Conservation (phyloP, 1,284 basidiomycete species). For the Erythrobasidium hasegawianum region DNA sequence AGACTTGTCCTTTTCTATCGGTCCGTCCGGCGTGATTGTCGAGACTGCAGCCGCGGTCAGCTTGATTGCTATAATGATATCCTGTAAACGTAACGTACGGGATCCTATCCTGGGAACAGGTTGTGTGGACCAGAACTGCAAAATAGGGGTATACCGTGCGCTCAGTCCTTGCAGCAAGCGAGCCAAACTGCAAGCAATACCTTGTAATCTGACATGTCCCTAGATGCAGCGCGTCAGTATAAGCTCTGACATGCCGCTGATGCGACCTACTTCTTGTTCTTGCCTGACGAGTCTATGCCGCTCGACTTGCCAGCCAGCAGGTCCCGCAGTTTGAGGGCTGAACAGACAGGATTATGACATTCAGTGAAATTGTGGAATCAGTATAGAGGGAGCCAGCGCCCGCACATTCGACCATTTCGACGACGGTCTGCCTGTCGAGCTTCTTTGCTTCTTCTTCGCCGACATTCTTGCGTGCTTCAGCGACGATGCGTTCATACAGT, state of each 20-base stretch:
- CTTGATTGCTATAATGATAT: not conserved
- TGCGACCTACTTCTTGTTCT: conserved; percentile 58
- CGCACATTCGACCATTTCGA: conserved; percentile 28
- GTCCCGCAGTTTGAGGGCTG: conserved; percentile 50
- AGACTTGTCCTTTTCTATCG: conserved; percentile 78
- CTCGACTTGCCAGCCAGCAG: conserved; percentile 52
- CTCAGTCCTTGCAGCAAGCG: no score
- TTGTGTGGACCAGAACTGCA: conserved; percentile 90
- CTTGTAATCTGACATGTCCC: conserved; percentile 39
- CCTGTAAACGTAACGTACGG: conserved; percentile 34
- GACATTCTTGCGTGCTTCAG: conserved; percentile 39
- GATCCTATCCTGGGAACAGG: conserved; percentile 82
- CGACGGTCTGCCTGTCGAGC: conserved; percentile 39
- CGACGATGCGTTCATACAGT: conserved; percentile 47
- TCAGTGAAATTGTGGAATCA: not conserved
- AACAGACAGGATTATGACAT: conserved; percentile 46
- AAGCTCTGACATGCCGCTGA: not conserved
- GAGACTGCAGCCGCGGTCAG: conserved; percentile 26
- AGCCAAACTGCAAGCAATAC: not conserved
- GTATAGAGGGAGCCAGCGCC: not conserved
- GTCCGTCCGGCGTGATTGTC: conserved; percentile 68
- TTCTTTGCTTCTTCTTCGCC: conserved; percentile 40
- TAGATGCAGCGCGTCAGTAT: not conserved
- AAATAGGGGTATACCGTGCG: not conserved
- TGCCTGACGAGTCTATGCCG: conserved; percentile 59